These are phyloP conservation scores for Solanum medicagineum DNA, from an alignment of 257 asterid genomes.

Conservation along the genomic window DNA sequence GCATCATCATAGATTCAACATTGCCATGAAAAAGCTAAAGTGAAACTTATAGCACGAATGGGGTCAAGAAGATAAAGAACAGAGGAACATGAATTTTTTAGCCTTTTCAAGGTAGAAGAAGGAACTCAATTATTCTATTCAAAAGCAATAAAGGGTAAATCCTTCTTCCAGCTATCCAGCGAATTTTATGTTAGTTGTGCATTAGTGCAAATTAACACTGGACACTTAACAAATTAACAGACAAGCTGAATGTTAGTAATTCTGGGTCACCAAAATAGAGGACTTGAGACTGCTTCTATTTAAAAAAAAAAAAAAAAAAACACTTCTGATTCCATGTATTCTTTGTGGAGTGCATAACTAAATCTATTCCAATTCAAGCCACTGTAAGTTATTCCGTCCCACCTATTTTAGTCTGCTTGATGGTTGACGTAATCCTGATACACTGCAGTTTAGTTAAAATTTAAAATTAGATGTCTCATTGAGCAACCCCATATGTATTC, in stretches of 20 bases:
- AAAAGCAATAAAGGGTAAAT: neutral
- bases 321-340: neutral
- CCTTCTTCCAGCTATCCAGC: neutral
- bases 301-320: neutral
- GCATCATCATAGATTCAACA: neutral
- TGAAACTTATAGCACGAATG: neutral
- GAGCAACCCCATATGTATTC: neutral
- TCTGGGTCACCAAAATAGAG: neutral
- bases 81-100: neutral
- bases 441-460: neutral
- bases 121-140: neutral
- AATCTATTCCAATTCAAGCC: neutral
- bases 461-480: neutral
- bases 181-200: neutral
- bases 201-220: neutral
- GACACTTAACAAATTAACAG: neutral
- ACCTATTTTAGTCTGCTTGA: neutral
- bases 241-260: neutral
- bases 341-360: neutral
- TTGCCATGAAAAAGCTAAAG: neutral
- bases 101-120: neutral
- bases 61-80: neutral
- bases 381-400: neutral
- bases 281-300: neutral
- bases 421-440: neutral